Evolutionary conservation across 768 basidiomycete species (phyloP).

Genomic region (Lentinula sp.): DNA sequence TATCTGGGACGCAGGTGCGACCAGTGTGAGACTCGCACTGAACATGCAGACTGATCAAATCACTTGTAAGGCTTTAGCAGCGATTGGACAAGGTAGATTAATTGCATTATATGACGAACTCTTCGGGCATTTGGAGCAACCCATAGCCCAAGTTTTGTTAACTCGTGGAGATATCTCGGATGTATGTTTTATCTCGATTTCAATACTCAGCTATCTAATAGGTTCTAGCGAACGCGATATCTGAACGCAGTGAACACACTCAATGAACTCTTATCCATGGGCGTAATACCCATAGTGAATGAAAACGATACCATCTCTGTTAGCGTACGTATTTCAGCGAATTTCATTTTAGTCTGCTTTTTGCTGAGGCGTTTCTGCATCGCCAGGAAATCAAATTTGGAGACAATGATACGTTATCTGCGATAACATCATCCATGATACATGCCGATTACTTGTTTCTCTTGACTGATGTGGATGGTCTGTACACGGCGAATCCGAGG

Average conservation of each 20-base stretch:
- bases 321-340: slow-evolving; percentile 54
- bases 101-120: slow-evolving; percentile 98
- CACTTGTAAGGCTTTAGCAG: slow-evolving; percentile 74
- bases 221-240: slow-evolving; percentile 81
- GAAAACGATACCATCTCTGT: slow-evolving; percentile 99
- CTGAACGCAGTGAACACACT: slow-evolving; percentile 96
- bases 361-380: background rate
- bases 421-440: slow-evolving; percentile 95
- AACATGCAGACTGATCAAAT: background rate
- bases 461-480: slow-evolving; percentile 91
- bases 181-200: slow-evolving; percentile 39
- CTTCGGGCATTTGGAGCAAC: slow-evolving; percentile 89
- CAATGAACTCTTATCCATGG: slow-evolving; percentile 86
- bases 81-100: slow-evolving; percentile 93
- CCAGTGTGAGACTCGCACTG: background rate
- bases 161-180: slow-evolving; percentile 97
- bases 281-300: slow-evolving; percentile 96
- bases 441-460: slow-evolving; percentile 97
- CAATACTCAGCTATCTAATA: background rate
- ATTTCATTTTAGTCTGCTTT: background rate
- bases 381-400: slow-evolving; percentile 98
- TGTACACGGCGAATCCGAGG: slow-evolving; percentile 94
- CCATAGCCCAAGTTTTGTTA: slow-evolving; percentile 90
- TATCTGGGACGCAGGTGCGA: slow-evolving; percentile 87
- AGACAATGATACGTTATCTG: slow-evolving; percentile 97